Base-by-base conservation (phyloP, 306 rosid genomes). In the Lathyrus sativus region DNA sequence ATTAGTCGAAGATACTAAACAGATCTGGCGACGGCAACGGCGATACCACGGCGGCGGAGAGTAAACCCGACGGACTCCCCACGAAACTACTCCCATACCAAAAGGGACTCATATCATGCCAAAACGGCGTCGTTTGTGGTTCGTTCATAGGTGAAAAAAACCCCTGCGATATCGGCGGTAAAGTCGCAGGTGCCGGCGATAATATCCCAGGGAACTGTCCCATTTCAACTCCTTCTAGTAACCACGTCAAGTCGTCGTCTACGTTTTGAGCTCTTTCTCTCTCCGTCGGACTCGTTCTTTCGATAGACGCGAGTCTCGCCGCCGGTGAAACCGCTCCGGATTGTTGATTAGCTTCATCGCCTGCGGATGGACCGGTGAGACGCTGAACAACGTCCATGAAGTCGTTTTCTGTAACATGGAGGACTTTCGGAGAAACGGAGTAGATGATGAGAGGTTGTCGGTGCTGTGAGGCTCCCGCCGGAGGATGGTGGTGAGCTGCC, bases 351-450 rank as follows among this genome's bases (percentile, higher is more conserved):
- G 78, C 14, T 43, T 73, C 78, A 0, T 81, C 71, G 10, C 65
- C 51, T n/a, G 95, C 18, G 5, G 89, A 81, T 0, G 82, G 84
- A 0, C 99, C 99, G 11, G 99, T 93, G 67, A 93, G 96, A 50
- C 97, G 90, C 75, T 93, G 99, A 28, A 93, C 97, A 10, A 84
- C 64, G 79, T 92, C 85, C 97, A 86, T 88, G 89, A 93, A 93
- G 38, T 93, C 82, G 51, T 15, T 74, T 59, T 68, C 91, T 1
- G 82, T 26, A 62, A 89, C 76, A 62, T 88, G 88, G 73, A 86
- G 82, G 65, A 83, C 91, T 74, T 88, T 88, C 1, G 98, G 98
- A 37, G 98, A 93, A 5, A 93, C 89, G 38, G 89, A 73, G 87
- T 93, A 93, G 78, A 93, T 93, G 19, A 93, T 89, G 14, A 88